Evolutionary conservation across 1,284 basidiomycete species (phyloP).

Genomic region (Sporisorium scitamineum): DNA sequence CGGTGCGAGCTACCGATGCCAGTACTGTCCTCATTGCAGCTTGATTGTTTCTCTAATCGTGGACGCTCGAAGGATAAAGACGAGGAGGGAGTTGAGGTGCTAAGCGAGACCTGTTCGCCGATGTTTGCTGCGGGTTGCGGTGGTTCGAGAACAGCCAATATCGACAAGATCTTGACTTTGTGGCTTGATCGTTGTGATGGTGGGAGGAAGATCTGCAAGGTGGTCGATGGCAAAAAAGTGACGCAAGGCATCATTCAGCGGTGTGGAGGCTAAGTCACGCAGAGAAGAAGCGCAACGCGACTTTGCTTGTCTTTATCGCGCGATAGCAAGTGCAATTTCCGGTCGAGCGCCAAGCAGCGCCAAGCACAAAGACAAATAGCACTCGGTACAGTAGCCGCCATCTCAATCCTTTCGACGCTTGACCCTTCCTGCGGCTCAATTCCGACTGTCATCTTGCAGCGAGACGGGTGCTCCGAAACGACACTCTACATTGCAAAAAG

Average conservation of each 20-base stretch:
- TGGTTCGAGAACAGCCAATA: neutral
- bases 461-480: too few relatives aligned
- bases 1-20: slow-evolving; percentile 6
- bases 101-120: neutral
- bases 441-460: neutral
- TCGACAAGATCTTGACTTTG: neutral
- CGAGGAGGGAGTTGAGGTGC: neutral
- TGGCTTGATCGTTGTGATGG: neutral
- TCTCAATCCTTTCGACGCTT: neutral
- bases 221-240: slow-evolving; percentile 11
- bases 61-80: too few relatives aligned
- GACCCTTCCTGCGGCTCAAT: neutral
- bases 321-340: slow-evolving; percentile 23
- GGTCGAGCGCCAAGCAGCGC: slow-evolving; percentile 3
- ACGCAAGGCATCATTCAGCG: slow-evolving; percentile 4
- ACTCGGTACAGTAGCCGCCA: too few relatives aligned
- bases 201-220: neutral
- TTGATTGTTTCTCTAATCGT: too few relatives aligned
- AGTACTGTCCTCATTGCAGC: slow-evolving; percentile 26
- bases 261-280: slow-evolving; percentile 32
- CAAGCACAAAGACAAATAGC: too few relatives aligned
- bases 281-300: neutral
- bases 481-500: too few relatives aligned
- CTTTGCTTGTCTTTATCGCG: slow-evolving; percentile 16
- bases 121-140: neutral